Evolutionary conservation across 352 stramenopile species (phyloP), one percentile per base, ranked within the genome.

Genomic region (Achlya hypogyna): DNA sequence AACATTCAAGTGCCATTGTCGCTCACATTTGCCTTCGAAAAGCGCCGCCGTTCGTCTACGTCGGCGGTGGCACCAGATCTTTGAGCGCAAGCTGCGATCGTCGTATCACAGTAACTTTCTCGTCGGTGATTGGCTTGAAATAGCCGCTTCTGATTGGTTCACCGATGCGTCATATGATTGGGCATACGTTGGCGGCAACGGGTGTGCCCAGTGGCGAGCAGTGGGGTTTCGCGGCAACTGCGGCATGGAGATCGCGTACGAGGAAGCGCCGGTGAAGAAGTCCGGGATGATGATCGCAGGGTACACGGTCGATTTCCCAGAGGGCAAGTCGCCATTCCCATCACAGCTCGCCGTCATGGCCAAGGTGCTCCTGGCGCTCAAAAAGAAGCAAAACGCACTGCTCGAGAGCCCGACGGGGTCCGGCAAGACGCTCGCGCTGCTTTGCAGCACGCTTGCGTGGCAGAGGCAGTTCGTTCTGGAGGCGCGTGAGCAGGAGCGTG

Each of bases 301-400:
- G 60, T 91, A 91, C 78, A 76, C 71, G 58, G 82, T 95, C 10
- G 79, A 74, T 38, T 95, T 95, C 65, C 83, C 86, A 0, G 69
- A 72, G 14, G 84, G 83, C 63, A 95, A 93, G 75, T 75, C 75
- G 64, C 86, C 86, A 58, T 95, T 95, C 65, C 84, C 86, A 2
- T 82, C 86, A 43, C 86, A 95, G 65, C 69, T 95, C 29, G 85
- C 83, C 1, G 85, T 95, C 38, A 95, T 95, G 87, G 92, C 78
- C 73, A 92, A 92, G 51, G 84, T 92, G 60, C 64, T 95, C 38
- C 65, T 81, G 35, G 86, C 87, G 49, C 75, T 95, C 43, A 93
- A 94, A 68, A 87, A 72, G 31, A 42, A 76, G 10, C 81, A 94
- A 62, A 88, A 95, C 60, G 87, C 87, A 51, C 72, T 95, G 54